Evolutionary conservation across 306 rosid species (phyloP).

Genomic region (Cajanus cajan): DNA sequence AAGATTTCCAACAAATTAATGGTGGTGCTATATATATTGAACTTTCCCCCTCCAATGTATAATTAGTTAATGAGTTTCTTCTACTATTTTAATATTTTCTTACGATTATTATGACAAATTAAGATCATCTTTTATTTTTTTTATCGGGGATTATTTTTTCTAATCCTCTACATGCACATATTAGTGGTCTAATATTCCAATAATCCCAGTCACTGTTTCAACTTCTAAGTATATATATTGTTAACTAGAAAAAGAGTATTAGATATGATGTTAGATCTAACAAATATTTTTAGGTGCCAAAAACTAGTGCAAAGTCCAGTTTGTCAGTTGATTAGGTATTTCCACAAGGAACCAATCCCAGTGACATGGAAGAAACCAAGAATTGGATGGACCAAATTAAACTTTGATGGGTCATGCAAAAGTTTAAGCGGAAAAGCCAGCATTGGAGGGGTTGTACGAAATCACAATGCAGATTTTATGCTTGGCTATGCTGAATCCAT

Average conservation of each 20-base stretch:
- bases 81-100: too few relatives aligned
- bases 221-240: neutral
- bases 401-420: constrained; percentile 71
- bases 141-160: neutral
- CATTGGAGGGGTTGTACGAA: constrained; percentile 69
- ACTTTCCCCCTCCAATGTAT: neutral
- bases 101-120: too few relatives aligned
- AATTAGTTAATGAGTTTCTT: neutral
- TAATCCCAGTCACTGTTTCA: neutral
- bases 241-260: neutral
- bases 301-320: constrained; percentile 40
- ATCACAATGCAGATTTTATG: constrained; percentile 66
- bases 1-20: neutral
- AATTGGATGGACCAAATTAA: constrained; percentile 66
- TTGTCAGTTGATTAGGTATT: constrained; percentile 27
- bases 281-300: constrained; percentile 42
- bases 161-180: neutral
- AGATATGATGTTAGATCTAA: constrained; percentile 37
- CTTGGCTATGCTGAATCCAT: constrained; percentile 73
- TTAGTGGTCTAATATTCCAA: neutral
- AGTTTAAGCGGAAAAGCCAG: constrained; percentile 46
- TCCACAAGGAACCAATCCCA: constrained; percentile 52
- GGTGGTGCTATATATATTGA: neutral
- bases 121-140: neutral
- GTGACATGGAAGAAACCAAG: constrained; percentile 73